These are phyloP conservation scores for Spiromastix sp. DNA, from an alignment of 2,329 filamentous ascomycete genomes.

Conservation along the genomic window DNA sequence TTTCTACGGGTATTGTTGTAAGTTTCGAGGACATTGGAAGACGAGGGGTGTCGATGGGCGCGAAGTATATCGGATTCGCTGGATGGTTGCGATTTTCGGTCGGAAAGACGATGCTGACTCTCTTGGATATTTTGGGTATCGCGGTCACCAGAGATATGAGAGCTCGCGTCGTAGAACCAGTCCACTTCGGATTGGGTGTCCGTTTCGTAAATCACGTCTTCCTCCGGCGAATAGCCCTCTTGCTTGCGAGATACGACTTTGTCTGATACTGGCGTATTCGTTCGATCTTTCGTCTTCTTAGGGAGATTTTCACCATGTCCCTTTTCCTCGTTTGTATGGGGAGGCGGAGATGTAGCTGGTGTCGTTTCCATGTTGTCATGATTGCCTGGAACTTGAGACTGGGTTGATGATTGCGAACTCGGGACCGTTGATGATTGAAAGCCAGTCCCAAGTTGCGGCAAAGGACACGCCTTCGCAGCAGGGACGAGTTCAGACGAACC, in stretches of 20 bases:
- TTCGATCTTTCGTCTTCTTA: too few relatives aligned
- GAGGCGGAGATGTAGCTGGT: constrained; percentile 8
- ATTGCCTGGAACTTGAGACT: background rate
- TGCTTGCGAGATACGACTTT: too few relatives aligned
- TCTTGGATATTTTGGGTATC: background rate
- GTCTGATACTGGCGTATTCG: too few relatives aligned
- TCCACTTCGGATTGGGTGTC: constrained; percentile 29
- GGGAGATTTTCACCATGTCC: background rate
- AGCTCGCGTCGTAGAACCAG: constrained; percentile 17
- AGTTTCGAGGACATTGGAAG: background rate
- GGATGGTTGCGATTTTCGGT: background rate
- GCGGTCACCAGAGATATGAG: constrained; percentile 7
- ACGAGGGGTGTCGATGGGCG: background rate
- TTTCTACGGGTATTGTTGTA: background rate
- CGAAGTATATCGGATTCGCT: background rate
- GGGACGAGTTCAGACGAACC: background rate
- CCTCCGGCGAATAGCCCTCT: background rate
- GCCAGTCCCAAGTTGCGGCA: too few relatives aligned
- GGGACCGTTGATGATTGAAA: too few relatives aligned
- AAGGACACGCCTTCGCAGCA: background rate
- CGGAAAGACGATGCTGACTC: background rate
- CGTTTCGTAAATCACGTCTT: constrained; percentile 32
- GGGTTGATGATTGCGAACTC: background rate
- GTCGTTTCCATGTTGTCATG: background rate
- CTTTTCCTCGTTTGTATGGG: background rate